These are phyloP conservation scores for Phytophthora fragariae DNA, from an alignment of 352 stramenopile genomes.

Conservation along the genomic window DNA sequence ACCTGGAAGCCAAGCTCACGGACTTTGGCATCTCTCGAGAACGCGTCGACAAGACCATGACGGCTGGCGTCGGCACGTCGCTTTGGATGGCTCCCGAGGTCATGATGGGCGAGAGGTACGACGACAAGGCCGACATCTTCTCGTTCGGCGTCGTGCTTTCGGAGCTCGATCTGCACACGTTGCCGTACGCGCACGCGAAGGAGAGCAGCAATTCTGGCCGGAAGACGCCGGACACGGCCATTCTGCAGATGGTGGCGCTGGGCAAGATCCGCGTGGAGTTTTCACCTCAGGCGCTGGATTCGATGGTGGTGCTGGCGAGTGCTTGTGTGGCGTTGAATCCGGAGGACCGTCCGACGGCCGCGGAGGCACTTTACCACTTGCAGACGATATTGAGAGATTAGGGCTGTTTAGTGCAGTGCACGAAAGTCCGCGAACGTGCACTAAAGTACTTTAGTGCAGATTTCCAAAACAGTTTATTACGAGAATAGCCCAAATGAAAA, in stretches of 20 bases:
- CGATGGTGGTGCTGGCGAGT: conserved; percentile 32
- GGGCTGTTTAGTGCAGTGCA: too few species aligned
- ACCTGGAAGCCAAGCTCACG: conserved; percentile 48
- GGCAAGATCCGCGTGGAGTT: conserved; percentile 48
- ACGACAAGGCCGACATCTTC: conserved; percentile 21
- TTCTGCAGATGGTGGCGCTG: conserved; percentile 43
- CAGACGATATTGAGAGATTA: conserved; percentile 19
- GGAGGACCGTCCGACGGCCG: conserved; percentile 38
- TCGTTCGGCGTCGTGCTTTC: conserved; percentile 28
- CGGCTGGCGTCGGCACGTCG: conserved; percentile 43
- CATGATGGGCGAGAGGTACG: conserved; percentile 29
- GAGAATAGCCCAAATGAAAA: too few species aligned
- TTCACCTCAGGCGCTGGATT: conserved; percentile 24
- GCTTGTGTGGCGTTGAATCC: conserved; percentile 41
- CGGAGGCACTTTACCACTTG: conserved; percentile 38
- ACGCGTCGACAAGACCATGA: conserved; percentile 45
- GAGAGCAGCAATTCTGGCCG: conserved; percentile 12
- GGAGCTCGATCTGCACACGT: conserved; percentile 32
- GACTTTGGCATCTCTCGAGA: conserved; percentile 52
- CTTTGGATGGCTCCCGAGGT: conserved; percentile 46
- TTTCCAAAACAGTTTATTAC: too few species aligned
- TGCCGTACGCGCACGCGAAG: conserved; percentile 33
- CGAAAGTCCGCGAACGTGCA: too few species aligned
- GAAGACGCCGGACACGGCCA: conserved; percentile 18
- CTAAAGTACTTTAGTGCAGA: too few species aligned